phyloP scores from a whole-genome alignment of 495 filamentous ascomycete genomes.

The Hypoxylon fuscum region DNA sequence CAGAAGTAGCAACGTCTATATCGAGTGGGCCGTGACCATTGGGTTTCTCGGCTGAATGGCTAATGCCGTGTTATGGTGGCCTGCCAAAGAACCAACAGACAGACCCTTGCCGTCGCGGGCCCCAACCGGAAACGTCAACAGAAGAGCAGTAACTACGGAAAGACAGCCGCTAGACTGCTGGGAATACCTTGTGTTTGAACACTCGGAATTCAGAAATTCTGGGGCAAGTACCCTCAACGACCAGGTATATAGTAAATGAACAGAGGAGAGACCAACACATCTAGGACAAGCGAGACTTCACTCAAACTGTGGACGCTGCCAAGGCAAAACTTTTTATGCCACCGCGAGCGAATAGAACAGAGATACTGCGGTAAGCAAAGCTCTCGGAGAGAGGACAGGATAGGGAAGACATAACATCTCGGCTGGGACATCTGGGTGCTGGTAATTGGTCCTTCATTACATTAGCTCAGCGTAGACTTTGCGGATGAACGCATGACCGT shows the following conservation, averaged over 20 bases:
- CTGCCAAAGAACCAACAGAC: constrained; percentile 55
- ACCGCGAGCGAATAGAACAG: constrained; percentile 19
- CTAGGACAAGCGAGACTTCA: constrained; percentile 29
- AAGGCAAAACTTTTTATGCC: constrained; percentile 9
- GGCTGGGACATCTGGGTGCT: constrained; percentile 51
- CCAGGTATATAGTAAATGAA: constrained; percentile 25
- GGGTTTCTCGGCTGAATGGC: constrained; percentile 63
- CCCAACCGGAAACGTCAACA: constrained; percentile 47
- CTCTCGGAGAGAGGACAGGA: constrained; percentile 40
- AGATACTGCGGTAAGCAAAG: constrained; percentile 37
- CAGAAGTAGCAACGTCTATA: constrained; percentile 52
- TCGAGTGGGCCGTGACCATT: constrained; percentile 50
- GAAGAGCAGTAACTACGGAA: constrained; percentile 36
- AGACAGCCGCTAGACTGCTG: constrained; percentile 36
- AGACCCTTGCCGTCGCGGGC: constrained; percentile 48
- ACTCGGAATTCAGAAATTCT: constrained; percentile 18
- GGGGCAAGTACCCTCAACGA: constrained; percentile 6
- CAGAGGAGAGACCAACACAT: constrained; percentile 22
- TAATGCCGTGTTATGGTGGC: constrained; percentile 60
- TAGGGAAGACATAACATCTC: constrained; percentile 51
- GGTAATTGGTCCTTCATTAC: constrained; percentile 53
- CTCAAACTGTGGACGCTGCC: constrained; percentile 15
- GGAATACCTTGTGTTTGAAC: constrained; percentile 22
- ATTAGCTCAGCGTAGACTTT: constrained; percentile 55
- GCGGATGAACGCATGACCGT: constrained; percentile 61